Evolutionary conservation across 1,139 yeast species (phyloP).

Genomic region (Eremothecium cymbalariae): DNA sequence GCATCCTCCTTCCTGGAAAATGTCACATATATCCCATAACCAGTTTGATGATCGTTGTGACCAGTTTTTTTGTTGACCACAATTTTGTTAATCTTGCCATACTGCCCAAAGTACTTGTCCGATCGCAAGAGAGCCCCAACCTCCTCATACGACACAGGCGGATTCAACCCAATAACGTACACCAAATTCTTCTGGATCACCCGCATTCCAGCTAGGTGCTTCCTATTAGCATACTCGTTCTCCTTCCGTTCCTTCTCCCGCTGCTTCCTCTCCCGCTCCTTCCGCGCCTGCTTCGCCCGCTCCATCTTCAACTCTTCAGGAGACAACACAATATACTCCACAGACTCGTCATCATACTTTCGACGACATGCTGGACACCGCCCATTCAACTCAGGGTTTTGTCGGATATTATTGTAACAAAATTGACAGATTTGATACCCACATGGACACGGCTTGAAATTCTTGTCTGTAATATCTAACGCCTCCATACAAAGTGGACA

Average conservation of each 20-base stretch:
- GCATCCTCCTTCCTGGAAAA: conserved; percentile 93
- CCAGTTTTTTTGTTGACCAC: conserved; percentile 81
- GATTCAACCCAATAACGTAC: conserved; percentile 91
- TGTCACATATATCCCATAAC: conserved; percentile 93
- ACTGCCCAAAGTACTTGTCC: conserved; percentile 94
- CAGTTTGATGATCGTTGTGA: conserved; percentile 42
- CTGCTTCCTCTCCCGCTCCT: conserved; percentile 80
- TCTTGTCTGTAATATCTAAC: conserved; percentile 91
- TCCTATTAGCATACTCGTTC: conserved; percentile 78
- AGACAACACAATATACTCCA: conserved; percentile 74
- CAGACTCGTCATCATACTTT: conserved; percentile 84
- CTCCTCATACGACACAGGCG: conserved; percentile 79
- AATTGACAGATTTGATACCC: conserved; percentile 98
- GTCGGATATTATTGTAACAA: conserved; percentile 92
- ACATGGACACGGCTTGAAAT: conserved; percentile 98
- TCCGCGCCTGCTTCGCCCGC: conserved; percentile 69
- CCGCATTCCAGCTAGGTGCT: conserved; percentile 92
- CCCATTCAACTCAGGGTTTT: conserved; percentile 90
- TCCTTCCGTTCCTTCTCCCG: conserved; percentile 89
- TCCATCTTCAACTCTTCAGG: conserved; percentile 79
- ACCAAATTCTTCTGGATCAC: conserved; percentile 97
- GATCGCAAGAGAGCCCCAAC: conserved; percentile 76
- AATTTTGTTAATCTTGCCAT: conserved; percentile 89
- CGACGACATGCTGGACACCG: conserved; percentile 98
- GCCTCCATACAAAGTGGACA: conserved; percentile 95